Evolutionary conservation across 805 yeast species (phyloP), one percentile per base, ranked within the genome.

Genomic region (Pichia rugopelliculosa): DNA sequence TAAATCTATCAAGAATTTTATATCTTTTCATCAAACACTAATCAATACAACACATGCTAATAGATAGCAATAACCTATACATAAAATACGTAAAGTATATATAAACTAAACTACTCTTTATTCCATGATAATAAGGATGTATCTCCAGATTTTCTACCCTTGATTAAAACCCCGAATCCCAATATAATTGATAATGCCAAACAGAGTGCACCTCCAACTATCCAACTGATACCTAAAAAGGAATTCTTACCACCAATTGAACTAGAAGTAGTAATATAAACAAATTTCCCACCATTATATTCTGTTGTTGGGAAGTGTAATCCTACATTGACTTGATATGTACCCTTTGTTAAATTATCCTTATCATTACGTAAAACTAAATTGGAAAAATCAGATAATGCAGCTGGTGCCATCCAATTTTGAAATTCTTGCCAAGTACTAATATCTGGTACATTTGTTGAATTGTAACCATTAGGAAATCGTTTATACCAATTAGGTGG

Each of bases 331-430:
- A 82, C 68, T 62, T 83, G 79, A 59, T 85, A 86, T 12, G 71
- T 71, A 36, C 93, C 93, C 6, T 70, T 68, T 12, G 64, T 59
- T 51, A 85, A 63, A 2, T 66, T 65, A 36, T 79, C 82, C 42
- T 78, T 60, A 51, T 77, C 80, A 59, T 84, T 84, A 60, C 86
- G 73, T 46, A 77, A 71, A 11, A 79, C 78, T 62, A 86, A 64
- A 62, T 84, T 85, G 53, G 81, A 76, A 61, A 83, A 83, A 20
- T 72, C 68, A 17, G 90, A 76, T 51, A 86, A 70, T 0, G 87
- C 93, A 7, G 90, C 81, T 2, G 91, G 81, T 52, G 87, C 75
- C 91, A 86, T 85, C 95, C 95, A 86, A 56, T 85, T 86, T 58
- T 85, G 91, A 51, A 86, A 75, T 51, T 80, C 82, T 49, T 74